Conservation (phyloP, 495 filamentous ascomycete species). For the Aspergillus avenaceus region DNA sequence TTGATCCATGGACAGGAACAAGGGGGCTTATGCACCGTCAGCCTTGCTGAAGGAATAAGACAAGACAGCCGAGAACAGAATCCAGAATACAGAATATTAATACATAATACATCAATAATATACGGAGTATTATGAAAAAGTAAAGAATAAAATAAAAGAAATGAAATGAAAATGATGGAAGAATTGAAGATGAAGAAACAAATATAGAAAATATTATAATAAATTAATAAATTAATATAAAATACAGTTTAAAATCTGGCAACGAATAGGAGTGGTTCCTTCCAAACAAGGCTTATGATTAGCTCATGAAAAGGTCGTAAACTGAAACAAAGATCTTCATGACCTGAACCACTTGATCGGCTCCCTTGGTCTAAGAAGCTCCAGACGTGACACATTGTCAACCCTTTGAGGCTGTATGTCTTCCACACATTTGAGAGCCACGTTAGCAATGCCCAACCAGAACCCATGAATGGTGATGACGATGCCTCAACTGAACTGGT, state of each 20-base stretch:
- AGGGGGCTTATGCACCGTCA: too few species aligned
- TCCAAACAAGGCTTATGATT: neutral
- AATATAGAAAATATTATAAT: neutral
- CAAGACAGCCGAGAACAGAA: neutral
- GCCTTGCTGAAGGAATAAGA: too few species aligned
- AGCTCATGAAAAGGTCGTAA: neutral
- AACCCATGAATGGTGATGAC: neutral
- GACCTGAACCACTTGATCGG: neutral
- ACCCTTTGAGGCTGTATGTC: too few species aligned
- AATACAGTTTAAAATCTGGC: neutral
- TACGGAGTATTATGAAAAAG: neutral
- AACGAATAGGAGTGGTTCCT: neutral
- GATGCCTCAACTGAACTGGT: neutral
- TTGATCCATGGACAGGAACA: too few species aligned
- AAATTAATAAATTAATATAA: neutral
- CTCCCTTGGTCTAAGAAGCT: too few species aligned
- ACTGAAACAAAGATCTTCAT: neutral
- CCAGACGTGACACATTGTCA: too few species aligned
- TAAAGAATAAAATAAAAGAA: neutral
- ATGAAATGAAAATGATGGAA: neutral
- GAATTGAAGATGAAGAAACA: neutral
- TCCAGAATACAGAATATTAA: neutral
- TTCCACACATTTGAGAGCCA: too few species aligned
- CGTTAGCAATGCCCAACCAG: neutral
- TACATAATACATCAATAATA: neutral